These are phyloP conservation scores for Pontederia crassipes DNA, from an alignment of 176 grass and related monocot species.

Conservation along the genomic window DNA sequence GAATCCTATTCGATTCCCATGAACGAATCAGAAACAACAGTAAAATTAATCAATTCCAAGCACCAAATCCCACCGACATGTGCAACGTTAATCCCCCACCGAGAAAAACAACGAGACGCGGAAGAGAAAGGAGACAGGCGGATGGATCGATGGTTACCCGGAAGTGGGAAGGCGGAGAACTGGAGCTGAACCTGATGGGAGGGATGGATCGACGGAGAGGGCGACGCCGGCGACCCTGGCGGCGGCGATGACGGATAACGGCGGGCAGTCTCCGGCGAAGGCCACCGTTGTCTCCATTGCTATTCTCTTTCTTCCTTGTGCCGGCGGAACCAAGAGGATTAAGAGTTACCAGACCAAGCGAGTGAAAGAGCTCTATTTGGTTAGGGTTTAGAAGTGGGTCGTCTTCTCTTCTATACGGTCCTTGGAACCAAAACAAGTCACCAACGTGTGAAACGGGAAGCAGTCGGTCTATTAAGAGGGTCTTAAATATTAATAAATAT, in stretches of 20 bases:
- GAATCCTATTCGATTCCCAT: no score
- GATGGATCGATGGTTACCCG: constrained; percentile 30
- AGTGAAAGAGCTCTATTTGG: no score
- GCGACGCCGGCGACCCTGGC: constrained; percentile 53
- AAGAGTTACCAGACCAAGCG: not conserved
- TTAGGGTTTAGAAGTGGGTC: no score
- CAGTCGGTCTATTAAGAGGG: no score
- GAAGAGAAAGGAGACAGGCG: not conserved
- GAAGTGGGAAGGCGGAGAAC: constrained; percentile 46
- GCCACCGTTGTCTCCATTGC: constrained; percentile 29
- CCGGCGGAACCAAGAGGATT: not conserved
- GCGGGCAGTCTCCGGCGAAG: constrained; percentile 47
- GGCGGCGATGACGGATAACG: constrained; percentile 53
- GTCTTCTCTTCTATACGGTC: no score
- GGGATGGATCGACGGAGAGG: constrained; percentile 43
- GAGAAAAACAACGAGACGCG: not conserved
- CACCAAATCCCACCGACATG: not conserved
- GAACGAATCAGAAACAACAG: no score
- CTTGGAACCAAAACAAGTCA: no score
- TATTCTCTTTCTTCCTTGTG: not conserved
- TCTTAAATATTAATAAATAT: no score
- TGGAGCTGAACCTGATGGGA: constrained; percentile 42
- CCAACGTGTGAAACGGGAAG: no score
- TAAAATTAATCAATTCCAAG: not conserved
- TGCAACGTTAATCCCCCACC: not conserved